Evolutionary conservation across 306 rosid genomes (phyloP), one percentile per base, ranked within the genome.

Genomic region (Fagus crenata): DNA sequence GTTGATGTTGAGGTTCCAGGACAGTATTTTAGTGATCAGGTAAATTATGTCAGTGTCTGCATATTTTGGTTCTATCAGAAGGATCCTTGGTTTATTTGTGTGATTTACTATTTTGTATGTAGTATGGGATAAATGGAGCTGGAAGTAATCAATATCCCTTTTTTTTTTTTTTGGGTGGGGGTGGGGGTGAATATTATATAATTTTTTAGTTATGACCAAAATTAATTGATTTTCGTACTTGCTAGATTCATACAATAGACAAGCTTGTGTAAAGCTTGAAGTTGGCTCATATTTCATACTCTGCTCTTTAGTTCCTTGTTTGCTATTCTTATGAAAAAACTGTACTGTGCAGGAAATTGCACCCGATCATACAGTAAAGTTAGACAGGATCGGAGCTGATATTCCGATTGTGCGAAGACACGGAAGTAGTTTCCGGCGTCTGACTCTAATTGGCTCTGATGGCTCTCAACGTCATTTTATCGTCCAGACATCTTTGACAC

Each of bases 1-100:
- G 92, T 96, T 78, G 99, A 96, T 86, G 97, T 96, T 67, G 99
- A 96, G 86, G 99, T 96, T 76, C 99, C 99, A 2, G 98, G 98
- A 78, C 98, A 95, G 78, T 95, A 96, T 84, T 96, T 96, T 83
- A 84, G 87, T 31, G 97, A 96, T 81, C 98, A 96, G 98, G 99
- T 96, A 80, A 78, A 65, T 80, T 43, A 78, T 40, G 33, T 37
- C 51, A 40, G n/a, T 65, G 35, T 68, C 31, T 74, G 39, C 59
- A 49, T 81, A 15, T 51, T 40, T 15, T 22, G 49, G 14, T 39
- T 67, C 49, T 67, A 8, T 64, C 4, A 14, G 46, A 9, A 1
- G 70, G 28, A 64, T 36, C 31, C 46, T 46, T 35, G 49, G 6
- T 5, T 37, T 64, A 64, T 36, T 35, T 64, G n/a, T 64, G 22